Base-by-base conservation (phyloP, 306 rosid species). In the Prunus campanulata region DNA sequence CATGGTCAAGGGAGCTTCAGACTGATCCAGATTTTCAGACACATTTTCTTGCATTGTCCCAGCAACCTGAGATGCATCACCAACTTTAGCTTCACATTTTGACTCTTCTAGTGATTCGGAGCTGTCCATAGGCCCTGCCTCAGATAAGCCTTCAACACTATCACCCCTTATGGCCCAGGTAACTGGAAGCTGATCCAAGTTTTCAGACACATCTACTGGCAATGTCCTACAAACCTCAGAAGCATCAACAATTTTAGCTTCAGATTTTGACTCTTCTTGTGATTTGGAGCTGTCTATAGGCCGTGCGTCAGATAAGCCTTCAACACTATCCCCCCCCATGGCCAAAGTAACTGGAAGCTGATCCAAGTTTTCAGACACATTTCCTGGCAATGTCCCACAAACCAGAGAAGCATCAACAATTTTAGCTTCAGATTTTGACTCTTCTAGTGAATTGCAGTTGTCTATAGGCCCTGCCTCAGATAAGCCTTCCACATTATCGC, bases 381-480 rank as follows among this genome's bases (percentile, higher is more conserved):
- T 27, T 51, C 66, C 74, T 9, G 57, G 51, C 54, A 78, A 74
- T 63, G 20, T 7, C 19, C 50, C 76, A 67, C 80, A 54, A 67
- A 65, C 48, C 30, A 42, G 80, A 72, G 80, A 56, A 70, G 55
- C 61, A 79, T 63, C 78, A 72, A 42, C 42, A 55, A 42, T 64
- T 62, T 78, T 69, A 63, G 62, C 61, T 63, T 83, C 77, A 71
- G 66, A 71, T 30, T 77, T 74, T 47, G 59, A 66, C 70, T 71
- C 74, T 22, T 20, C 69, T 19, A 39, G 48, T 62, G 76, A 48
- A 35, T 15, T 56, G 16, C 42, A 71, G 74, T 56, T 4, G 20
- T 54, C 78, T 50, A 47, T 11, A 50, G 67, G 71, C 42, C 42
- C 42, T 35, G 42, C 8, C 42, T 35, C 42, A 35, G 42, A 35